Percentiles rank a stretch among this genome's conserved stretches.
Evolutionary conservation across 2,329 filamentous ascomycete genomes (phyloP).

Genomic region (Colletotrichum costaricense): DNA sequence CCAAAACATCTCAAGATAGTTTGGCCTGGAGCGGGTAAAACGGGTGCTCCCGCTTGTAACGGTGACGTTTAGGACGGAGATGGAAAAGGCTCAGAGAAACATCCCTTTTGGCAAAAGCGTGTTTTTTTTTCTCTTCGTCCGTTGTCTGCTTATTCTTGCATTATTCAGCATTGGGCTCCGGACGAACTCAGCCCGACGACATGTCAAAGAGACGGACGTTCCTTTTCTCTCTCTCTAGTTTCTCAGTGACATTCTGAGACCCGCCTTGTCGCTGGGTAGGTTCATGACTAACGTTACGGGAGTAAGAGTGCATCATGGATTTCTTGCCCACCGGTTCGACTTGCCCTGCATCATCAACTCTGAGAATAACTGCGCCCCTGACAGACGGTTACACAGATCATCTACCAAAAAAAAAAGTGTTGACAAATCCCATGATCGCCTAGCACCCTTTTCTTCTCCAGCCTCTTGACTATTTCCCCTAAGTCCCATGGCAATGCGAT

Average conservation of each 20-base stretch:
- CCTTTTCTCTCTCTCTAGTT: not conserved
- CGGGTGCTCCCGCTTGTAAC: constrained; percentile 15
- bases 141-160: not conserved
- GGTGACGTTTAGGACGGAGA: constrained; percentile 1
- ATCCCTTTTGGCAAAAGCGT: too few relatives aligned
- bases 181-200: not conserved
- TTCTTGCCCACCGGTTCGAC: not conserved
- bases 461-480: not conserved
- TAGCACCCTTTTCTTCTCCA: not conserved
- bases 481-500: not conserved
- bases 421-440: not conserved
- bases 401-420: too few relatives aligned
- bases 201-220: not conserved
- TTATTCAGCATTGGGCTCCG: not conserved
- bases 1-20: not conserved
- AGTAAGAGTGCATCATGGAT: not conserved
- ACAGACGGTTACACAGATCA: not conserved
- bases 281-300: not conserved
- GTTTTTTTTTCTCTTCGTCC: not conserved
- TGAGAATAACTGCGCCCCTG: not conserved
- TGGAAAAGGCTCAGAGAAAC: not conserved
- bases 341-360: not conserved
- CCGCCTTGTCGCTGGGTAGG: not conserved
- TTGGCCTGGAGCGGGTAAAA: not conserved
- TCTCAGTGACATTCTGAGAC: not conserved